These are phyloP conservation scores for Zasmidium angulare DNA, from an alignment of 2,329 filamentous ascomycete species.

Conservation along the genomic window DNA sequence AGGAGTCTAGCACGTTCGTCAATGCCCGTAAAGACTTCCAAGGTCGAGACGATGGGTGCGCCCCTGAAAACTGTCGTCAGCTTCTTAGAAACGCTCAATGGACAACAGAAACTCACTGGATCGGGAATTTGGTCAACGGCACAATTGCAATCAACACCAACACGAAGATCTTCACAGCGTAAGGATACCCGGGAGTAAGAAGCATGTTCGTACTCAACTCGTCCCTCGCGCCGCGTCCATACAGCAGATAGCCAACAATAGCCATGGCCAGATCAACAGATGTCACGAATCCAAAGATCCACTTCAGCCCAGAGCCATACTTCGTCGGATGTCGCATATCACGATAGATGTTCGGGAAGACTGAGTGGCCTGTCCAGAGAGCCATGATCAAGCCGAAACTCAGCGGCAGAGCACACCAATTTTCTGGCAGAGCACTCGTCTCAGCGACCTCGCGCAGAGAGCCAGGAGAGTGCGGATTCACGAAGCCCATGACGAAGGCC, in stretches of 20 bases:
- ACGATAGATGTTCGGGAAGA: slow-evolving; percentile 1
- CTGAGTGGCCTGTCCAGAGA: background rate
- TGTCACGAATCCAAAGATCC: background rate
- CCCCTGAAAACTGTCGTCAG: background rate
- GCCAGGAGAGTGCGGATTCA: background rate
- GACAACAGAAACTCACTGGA: background rate
- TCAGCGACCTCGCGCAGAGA: background rate
- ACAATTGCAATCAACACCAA: background rate
- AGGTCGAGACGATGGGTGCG: background rate
- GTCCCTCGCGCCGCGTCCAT: background rate
- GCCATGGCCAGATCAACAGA: background rate
- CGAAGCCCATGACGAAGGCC: background rate
- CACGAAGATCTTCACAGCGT: background rate
- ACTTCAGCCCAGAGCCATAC: background rate
- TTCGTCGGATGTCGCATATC: background rate
- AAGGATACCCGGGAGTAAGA: background rate
- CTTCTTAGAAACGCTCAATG: background rate
- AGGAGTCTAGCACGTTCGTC: background rate
- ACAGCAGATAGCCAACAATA: background rate
- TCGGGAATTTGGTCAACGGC: background rate
- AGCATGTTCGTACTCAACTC: background rate
- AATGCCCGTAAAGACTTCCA: background rate
- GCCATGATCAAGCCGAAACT: slow-evolving; percentile 1
- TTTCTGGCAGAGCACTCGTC: background rate
- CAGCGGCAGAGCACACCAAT: background rate